Percentiles rank a stretch among this genome's conserved stretches.
Evolutionary conservation across 2,329 filamentous ascomycete genomes (phyloP).

Genomic region (Trichoderma koningiopsis): DNA sequence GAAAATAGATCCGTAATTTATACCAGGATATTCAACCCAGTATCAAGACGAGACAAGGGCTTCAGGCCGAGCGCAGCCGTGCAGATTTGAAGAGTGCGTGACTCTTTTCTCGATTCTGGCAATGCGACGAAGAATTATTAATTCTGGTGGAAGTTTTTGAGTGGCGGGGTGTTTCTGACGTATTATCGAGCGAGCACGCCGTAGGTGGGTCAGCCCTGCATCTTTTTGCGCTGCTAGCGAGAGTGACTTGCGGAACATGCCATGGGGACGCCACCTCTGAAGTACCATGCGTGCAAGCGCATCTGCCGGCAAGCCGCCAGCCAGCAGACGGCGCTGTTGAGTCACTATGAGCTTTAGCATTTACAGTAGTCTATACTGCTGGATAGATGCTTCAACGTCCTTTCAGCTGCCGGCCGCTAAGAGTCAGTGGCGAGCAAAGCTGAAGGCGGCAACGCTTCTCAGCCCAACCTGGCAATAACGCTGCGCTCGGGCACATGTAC

Average conservation of each 20-base stretch:
- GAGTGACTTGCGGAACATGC: neutral
- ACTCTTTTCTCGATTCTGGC: constrained; percentile 16
- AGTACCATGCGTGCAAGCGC: neutral
- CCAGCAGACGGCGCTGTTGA: neutral
- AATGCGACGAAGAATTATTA: constrained; percentile 30
- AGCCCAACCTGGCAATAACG: neutral
- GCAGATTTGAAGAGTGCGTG: neutral
- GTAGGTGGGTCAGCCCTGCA: constrained; percentile 26
- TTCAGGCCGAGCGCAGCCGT: neutral
- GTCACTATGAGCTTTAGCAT: neutral
- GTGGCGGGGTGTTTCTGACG: constrained; percentile 34
- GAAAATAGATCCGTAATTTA: neutral
- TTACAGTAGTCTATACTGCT: too few relatives aligned
- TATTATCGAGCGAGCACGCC: constrained; percentile 18
- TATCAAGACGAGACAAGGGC: neutral
- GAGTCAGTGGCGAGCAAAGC: neutral
- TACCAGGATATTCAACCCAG: neutral
- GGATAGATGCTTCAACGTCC: neutral
- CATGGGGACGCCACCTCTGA: neutral
- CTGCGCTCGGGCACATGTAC: neutral
- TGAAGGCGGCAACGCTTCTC: neutral
- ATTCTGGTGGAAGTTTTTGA: constrained; percentile 34
- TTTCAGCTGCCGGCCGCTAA: neutral
- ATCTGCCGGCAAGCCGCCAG: neutral
- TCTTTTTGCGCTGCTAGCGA: constrained; percentile 15